These are phyloP conservation scores for Debaryomyces hansenii DNA, from an alignment of 805 yeast genomes.

Conservation along the genomic window DNA sequence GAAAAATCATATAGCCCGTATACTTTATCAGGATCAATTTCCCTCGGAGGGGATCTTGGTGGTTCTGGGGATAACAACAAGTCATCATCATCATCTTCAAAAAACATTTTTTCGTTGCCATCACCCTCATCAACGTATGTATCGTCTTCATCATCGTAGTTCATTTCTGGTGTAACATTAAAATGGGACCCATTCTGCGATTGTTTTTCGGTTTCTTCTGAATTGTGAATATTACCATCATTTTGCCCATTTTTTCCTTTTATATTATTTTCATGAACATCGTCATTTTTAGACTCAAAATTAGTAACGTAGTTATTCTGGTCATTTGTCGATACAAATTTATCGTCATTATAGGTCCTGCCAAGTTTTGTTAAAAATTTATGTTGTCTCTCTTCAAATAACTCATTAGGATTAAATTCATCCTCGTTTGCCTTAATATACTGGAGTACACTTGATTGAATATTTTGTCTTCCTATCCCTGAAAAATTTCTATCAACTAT, in stretches of 20 bases:
- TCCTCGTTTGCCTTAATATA: conserved; percentile 28
- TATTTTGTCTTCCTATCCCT: conserved; percentile 24
- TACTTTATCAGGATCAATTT: conserved; percentile 76
- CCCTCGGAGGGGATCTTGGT: conserved; percentile 78
- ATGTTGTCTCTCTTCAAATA: conserved; percentile 35
- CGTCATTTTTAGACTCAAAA: background rate
- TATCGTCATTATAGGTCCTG: conserved; percentile 5
- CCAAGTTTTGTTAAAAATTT: conserved; percentile 31
- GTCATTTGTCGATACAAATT: conserved; percentile 1
- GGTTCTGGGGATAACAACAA: conserved; percentile 56
- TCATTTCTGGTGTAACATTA: conserved; percentile 4
- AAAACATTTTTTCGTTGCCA: conserved; percentile 27
- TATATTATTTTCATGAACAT: background rate
- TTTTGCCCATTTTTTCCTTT: background rate
- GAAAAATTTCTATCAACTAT: conserved; percentile 14
- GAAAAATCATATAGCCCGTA: conserved; percentile 85
- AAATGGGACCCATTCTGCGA: background rate
- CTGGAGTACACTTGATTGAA: conserved; percentile 34
- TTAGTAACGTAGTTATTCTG: background rate
- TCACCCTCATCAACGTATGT: conserved; percentile 10
- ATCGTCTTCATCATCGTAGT: conserved; percentile 7
- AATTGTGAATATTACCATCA: background rate
- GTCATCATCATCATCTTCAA: conserved; percentile 42
- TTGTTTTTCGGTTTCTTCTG: conserved; percentile 4
- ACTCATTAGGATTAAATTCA: conserved; percentile 33